A percentile compares a stretch with the other conserved stretches of the same genome.
Conservation (phyloP, 2,329 filamentous ascomycete genomes). For the Cercospora beticola region DNA sequence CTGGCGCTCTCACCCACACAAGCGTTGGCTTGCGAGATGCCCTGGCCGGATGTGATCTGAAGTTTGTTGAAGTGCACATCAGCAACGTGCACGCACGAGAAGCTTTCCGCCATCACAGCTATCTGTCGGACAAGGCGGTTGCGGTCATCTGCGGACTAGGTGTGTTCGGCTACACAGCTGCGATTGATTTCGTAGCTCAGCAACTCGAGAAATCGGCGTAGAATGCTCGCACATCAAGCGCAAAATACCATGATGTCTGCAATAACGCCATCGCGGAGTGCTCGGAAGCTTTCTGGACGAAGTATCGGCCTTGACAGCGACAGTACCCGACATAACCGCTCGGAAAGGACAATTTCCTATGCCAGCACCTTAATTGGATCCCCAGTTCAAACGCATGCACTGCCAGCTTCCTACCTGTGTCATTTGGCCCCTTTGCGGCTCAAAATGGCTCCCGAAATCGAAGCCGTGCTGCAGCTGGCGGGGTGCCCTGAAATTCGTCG, state of each 20-base stretch:
- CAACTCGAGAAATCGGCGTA: slow-evolving; percentile 20
- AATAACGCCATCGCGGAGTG: not conserved
- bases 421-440: not conserved
- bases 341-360: not conserved
- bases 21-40: slow-evolving; percentile 75
- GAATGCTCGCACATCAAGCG: not conserved
- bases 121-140: slow-evolving; percentile 71
- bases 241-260: not conserved
- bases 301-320: not conserved
- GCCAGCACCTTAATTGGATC: not conserved
- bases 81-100: slow-evolving; percentile 73
- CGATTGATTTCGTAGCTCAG: slow-evolving; percentile 44
- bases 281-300: not conserved
- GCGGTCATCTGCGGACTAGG: slow-evolving; percentile 70
- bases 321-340: not conserved
- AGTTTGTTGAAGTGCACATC: slow-evolving; percentile 76
- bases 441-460: not conserved
- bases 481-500: not conserved
- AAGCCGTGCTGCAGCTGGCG: not conserved
- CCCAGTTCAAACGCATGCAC: not conserved
- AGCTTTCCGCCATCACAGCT: slow-evolving; percentile 66
- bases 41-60: slow-evolving; percentile 65
- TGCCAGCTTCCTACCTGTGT: not conserved
- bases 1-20: slow-evolving; percentile 73
- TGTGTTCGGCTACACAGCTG: slow-evolving; percentile 49